phyloP scores from a whole-genome alignment of 352 stramenopile genomes.

The Aphanomyces invadans region DNA sequence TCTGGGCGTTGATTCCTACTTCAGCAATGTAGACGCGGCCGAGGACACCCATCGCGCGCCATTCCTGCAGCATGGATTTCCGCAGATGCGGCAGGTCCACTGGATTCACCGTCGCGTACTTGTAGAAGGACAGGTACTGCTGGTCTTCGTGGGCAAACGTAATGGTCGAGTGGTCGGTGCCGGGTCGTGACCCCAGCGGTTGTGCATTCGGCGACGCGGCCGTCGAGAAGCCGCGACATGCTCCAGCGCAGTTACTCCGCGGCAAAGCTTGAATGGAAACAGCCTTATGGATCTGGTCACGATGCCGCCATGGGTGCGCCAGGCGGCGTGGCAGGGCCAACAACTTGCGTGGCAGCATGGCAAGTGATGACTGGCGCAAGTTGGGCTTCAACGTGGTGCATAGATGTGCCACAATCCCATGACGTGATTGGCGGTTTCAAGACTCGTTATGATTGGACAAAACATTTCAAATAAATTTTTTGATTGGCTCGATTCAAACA shows the following conservation, averaged over 20 bases:
- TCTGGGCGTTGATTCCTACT: constrained; percentile 94
- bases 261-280: not conserved
- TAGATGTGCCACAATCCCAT: not conserved
- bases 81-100: constrained; percentile 32
- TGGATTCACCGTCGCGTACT: constrained; percentile 35
- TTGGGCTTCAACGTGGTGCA: not conserved
- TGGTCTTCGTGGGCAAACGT: not conserved
- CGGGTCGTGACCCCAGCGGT: too few relatives aligned
- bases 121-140: constrained; percentile 45
- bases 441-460: not conserved
- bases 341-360: not conserved
- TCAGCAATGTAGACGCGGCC: constrained; percentile 88
- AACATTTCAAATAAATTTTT: not conserved
- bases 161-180: too few relatives aligned
- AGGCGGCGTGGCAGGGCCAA: not conserved
- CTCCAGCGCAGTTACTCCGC: not conserved
- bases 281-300: not conserved
- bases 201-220: too few relatives aligned
- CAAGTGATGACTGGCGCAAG: not conserved
- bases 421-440: not conserved
- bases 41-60: constrained; percentile 41
- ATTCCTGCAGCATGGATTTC: constrained; percentile 32
- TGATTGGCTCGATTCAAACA: constrained; percentile 19
- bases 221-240: too few relatives aligned
- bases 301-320: not conserved